phyloP scores from a whole-genome alignment of 352 stramenopile species.

The Blastocystis sp. region DNA sequence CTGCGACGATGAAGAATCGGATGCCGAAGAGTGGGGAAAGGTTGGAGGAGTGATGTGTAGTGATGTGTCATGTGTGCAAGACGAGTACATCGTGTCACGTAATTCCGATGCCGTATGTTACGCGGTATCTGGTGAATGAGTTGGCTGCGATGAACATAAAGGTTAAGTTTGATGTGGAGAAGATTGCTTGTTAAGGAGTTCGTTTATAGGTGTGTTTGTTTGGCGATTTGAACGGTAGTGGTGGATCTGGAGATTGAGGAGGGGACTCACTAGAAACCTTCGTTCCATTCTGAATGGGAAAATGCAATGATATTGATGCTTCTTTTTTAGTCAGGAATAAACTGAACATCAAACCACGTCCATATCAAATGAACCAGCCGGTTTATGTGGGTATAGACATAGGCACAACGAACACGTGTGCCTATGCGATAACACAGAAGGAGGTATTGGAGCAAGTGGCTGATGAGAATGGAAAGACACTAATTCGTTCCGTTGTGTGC shows the following conservation, averaged over 20 bases:
- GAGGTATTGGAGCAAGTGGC: not conserved
- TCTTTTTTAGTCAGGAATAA: too few relatives aligned
- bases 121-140: conserved; percentile 94
- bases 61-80: conserved; percentile 63
- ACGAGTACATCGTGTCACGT: conserved; percentile 61
- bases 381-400: conserved; percentile 28
- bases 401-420: conserved; percentile 6
- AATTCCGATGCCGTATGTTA: conserved; percentile 95
- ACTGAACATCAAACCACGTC: too few relatives aligned
- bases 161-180: conserved; percentile 74
- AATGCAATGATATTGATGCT: too few relatives aligned
- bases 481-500: not conserved
- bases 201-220: not conserved
- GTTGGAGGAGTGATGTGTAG: conserved; percentile 16
- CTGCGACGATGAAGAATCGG: conserved; percentile 59
- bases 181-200: conserved; percentile 36
- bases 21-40: conserved; percentile 18
- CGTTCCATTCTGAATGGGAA: too few relatives aligned
- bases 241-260: too few relatives aligned
- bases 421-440: not conserved
- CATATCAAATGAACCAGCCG: too few relatives aligned
- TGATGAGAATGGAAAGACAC: not conserved
- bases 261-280: too few relatives aligned
- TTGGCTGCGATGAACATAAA: conserved; percentile 99
- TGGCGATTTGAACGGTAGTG: too few relatives aligned